Evolutionary conservation across 169 alveolate species (phyloP).

Genomic region (Perkinsus chesapeaki): DNA sequence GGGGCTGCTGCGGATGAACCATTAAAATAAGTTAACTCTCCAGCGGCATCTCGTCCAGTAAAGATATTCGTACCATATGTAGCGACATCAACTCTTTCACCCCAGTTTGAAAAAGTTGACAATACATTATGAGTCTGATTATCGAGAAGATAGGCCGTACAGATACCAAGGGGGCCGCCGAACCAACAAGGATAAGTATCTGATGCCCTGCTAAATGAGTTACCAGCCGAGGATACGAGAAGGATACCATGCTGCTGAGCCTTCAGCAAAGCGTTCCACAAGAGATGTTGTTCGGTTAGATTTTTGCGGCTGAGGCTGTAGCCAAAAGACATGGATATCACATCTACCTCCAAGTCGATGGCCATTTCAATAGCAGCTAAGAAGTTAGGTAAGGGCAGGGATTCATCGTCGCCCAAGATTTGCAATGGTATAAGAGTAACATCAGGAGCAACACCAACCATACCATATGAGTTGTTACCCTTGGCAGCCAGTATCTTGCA

Average conservation of each 20-base stretch:
- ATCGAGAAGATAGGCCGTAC: neutral
- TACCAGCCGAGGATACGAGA: neutral
- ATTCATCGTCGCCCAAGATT: neutral
- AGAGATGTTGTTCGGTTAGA: neutral
- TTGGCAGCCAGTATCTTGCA: neutral
- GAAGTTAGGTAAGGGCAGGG: neutral
- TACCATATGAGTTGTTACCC: neutral
- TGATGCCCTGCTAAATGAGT: neutral
- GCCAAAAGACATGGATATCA: neutral
- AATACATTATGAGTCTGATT: neutral
- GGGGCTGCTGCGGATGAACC: neutral
- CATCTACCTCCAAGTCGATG: neutral
- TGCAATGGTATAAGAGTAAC: neutral
- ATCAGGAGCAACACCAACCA: neutral
- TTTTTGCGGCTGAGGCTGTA: neutral
- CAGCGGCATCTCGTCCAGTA: neutral
- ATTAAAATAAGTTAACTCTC: neutral
- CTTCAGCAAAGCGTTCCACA: neutral
- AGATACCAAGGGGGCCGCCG: neutral
- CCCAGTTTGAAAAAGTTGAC: neutral
- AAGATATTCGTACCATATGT: neutral
- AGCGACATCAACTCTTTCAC: neutral
- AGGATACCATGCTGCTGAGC: neutral
- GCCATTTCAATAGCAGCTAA: neutral
- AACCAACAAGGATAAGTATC: neutral